Conservation (phyloP, 169 alveolate genomes). For the Plasmodium malariae region DNA sequence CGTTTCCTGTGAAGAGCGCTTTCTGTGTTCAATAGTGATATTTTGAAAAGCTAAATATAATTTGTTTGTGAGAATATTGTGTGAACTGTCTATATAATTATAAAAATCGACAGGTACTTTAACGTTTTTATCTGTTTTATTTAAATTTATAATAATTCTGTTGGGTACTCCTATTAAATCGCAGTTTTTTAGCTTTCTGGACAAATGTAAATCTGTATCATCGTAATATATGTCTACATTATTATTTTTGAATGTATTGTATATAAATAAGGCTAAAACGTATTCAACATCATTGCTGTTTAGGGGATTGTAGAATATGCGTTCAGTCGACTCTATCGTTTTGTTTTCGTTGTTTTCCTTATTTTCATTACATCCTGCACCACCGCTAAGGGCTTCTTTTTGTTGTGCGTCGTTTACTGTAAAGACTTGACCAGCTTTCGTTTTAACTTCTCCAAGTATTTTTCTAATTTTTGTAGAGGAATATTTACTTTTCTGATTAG, state of each 20-base stretch:
- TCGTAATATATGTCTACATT: conserved; percentile 54
- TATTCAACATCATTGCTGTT: conserved; percentile 65
- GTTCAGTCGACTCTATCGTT: background rate
- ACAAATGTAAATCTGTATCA: conserved; percentile 60
- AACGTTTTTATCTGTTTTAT: conserved; percentile 25
- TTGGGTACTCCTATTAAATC: conserved; percentile 65
- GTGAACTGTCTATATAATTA: conserved; percentile 14
- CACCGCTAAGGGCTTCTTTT: background rate
- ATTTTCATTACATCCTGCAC: background rate
- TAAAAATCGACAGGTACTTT: conserved; percentile 57
- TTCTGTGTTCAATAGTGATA: conserved; percentile 38
- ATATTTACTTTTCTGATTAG: conserved; percentile 49
- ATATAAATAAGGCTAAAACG: conserved; percentile 32
- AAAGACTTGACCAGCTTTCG: too few species aligned
- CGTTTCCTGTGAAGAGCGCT: conserved; percentile 40
- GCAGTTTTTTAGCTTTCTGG: conserved; percentile 64
- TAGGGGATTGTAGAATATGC: background rate
- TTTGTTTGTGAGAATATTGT: conserved; percentile 25
- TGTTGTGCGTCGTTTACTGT: background rate
- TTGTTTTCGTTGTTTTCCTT: background rate
- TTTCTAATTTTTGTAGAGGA: conserved; percentile 18
- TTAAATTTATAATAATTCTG: conserved; percentile 53
- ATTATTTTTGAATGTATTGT: conserved; percentile 23
- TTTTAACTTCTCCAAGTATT: background rate
- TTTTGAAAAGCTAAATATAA: conserved; percentile 35